These are phyloP conservation scores for Fragaria nilgerrensis DNA, from an alignment of 306 rosid genomes.

Conservation along the genomic window DNA sequence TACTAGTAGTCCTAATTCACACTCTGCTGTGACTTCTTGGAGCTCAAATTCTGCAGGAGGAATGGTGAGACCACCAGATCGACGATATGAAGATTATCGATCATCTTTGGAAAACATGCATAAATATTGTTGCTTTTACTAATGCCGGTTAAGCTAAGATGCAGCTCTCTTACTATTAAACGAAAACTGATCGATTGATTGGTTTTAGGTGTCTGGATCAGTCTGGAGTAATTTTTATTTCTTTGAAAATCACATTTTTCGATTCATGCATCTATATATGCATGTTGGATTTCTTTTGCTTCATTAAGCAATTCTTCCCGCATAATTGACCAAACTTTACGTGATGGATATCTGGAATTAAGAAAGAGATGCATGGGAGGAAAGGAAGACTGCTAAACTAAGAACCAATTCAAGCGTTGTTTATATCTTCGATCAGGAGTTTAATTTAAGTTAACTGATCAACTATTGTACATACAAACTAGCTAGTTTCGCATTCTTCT, in stretches of 20 bases:
- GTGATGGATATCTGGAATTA: neutral
- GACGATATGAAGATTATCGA: neutral
- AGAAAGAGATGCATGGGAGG: neutral
- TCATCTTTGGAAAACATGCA: neutral
- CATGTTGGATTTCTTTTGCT: neutral
- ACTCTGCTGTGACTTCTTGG: constrained; percentile 55
- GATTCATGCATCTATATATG: neutral
- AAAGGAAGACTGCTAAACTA: neutral
- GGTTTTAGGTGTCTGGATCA: neutral
- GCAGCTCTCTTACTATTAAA: neutral
- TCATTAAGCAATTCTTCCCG: neutral
- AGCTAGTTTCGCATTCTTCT: neutral
- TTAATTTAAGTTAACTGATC: no score
- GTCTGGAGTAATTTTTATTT: neutral
- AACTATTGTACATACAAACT: neutral
- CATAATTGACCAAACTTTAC: neutral
- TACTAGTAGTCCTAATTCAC: constrained; percentile 30
- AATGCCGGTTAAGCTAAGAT: neutral
- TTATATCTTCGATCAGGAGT: neutral
- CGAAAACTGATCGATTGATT: neutral
- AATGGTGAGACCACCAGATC: constrained; percentile 47
- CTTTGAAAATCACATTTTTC: neutral
- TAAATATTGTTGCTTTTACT: neutral
- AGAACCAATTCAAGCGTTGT: neutral
- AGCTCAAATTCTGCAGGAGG: constrained; percentile 48